Conservation (phyloP, 352 stramenopile species). For the Pythium inflatum region DNA sequence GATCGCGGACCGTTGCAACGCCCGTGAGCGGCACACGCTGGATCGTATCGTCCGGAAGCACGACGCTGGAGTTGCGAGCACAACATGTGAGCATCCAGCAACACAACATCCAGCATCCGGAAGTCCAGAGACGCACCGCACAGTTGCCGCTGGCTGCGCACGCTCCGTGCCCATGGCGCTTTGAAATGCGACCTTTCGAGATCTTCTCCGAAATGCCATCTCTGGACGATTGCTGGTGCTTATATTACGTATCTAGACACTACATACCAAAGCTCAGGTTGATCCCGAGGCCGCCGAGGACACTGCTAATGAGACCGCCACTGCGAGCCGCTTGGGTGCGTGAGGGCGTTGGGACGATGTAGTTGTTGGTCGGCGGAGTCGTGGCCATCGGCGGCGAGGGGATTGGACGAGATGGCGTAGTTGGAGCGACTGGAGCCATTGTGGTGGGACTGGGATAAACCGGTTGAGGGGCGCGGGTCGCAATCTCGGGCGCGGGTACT, state of each 20-base stretch:
- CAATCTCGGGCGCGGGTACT: too few species aligned
- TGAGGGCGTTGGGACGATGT: background rate
- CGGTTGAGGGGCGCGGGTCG: too few species aligned
- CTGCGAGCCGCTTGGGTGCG: background rate
- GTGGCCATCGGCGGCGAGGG: background rate
- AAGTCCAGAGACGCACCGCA: conserved; percentile 10
- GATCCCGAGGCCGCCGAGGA: conserved; percentile 4
- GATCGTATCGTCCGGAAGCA: conserved; percentile 25
- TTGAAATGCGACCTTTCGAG: conserved; percentile 10
- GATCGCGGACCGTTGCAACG: background rate
- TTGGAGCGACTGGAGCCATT: too few species aligned
- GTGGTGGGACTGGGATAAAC: too few species aligned
- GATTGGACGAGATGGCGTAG: too few species aligned
- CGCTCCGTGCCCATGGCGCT: conserved; percentile 1
- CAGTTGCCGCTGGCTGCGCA: background rate
- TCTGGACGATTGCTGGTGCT: background rate
- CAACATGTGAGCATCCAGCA: background rate
- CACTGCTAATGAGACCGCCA: background rate
- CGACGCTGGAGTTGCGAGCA: conserved; percentile 8
- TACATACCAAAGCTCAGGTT: too few species aligned
- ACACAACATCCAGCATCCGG: background rate
- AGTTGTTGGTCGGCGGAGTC: background rate
- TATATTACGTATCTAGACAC: conserved; percentile 14
- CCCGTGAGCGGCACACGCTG: conserved; percentile 3
- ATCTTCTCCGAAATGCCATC: background rate